Conservation (phyloP, 1,284 basidiomycete species). For the Fomitopsis pinicola region DNA sequence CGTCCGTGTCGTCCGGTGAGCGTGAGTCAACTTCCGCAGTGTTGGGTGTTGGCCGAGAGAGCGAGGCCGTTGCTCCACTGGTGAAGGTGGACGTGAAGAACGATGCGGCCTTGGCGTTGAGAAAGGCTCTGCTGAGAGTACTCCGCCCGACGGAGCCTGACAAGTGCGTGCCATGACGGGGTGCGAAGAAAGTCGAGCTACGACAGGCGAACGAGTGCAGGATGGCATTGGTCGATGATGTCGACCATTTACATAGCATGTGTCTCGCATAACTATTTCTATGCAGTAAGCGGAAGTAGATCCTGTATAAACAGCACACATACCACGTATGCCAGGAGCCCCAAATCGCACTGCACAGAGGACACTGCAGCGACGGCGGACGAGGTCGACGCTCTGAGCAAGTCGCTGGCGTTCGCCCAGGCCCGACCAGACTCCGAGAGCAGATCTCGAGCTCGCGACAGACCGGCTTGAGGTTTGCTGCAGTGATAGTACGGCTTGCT, state of each 20-base stretch:
- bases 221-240: conserved; percentile 34
- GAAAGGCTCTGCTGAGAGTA: not conserved
- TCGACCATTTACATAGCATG: conserved; percentile 61
- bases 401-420: not conserved
- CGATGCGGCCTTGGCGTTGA: not conserved
- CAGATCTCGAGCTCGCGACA: not conserved
- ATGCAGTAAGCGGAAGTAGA: not conserved
- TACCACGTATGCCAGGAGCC: conserved; percentile 19
- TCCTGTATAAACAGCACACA: not conserved
- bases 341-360: conserved; percentile 4
- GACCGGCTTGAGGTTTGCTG: not conserved
- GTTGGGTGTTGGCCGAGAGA: not conserved
- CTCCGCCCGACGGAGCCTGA: not conserved
- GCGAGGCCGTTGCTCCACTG: not conserved
- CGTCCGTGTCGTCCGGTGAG: not conserved
- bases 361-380: not conserved
- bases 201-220: conserved; percentile 2
- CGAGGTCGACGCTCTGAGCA: not conserved
- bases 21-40: not conserved
- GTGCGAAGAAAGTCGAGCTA: not conserved
- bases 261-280: conserved; percentile 43
- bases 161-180: not conserved
- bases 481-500: not conserved
- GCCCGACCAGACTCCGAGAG: not conserved
- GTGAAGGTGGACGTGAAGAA: not conserved